These are phyloP conservation scores for Monosiga brevicollis DNA, from an alignment of 78 protist species.

Conservation along the genomic window DNA sequence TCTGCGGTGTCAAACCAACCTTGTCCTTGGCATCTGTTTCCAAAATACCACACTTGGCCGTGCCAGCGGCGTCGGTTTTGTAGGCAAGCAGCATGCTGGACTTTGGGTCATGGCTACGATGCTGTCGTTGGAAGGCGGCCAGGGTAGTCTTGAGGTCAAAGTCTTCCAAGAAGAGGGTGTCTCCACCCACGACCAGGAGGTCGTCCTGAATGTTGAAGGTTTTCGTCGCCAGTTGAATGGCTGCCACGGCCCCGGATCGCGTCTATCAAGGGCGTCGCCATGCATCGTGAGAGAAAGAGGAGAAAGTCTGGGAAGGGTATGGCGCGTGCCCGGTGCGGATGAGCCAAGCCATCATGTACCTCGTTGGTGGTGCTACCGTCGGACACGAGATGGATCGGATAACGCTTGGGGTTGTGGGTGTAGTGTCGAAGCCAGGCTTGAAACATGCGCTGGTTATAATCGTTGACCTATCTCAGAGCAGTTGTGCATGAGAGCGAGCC, in stretches of 20 bases:
- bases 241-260: slow-evolving; percentile 3
- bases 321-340: no score
- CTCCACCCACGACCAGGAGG: slow-evolving; percentile 5
- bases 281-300: no score
- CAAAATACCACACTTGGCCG: no score
- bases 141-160: no score
- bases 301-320: no score
- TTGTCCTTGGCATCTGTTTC: no score
- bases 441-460: neutral
- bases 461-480: no score
- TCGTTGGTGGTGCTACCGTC: slow-evolving; percentile 9
- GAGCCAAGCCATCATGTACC: no score
- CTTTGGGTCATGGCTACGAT: neutral
- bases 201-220: neutral
- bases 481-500: no score
- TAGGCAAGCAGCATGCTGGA: neutral
- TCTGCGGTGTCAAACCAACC: no score
- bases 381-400: neutral
- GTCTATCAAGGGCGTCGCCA: no score
- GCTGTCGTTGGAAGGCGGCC: neutral
- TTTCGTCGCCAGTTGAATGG: neutral
- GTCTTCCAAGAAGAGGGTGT: neutral
- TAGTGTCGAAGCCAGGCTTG: neutral
- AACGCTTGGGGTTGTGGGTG: neutral
- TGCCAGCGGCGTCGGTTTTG: neutral